Conservation (phyloP, 306 rosid species). For the Lotus japonicus region DNA sequence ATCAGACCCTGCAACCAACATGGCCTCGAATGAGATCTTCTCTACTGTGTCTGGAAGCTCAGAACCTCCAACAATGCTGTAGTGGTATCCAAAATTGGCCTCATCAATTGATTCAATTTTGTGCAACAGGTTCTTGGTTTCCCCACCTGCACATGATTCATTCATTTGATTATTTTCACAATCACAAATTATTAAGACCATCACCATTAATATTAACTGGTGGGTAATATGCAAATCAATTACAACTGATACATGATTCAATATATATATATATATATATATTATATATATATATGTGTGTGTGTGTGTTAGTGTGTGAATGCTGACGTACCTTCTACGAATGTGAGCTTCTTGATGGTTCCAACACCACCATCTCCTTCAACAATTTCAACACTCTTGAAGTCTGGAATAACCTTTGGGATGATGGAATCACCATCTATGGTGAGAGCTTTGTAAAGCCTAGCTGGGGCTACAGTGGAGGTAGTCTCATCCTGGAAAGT, state of each 20-base stretch:
- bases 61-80: slow-evolving; percentile 41
- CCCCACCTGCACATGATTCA: slow-evolving; percentile 22
- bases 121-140: slow-evolving; percentile 32
- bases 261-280: too few species aligned
- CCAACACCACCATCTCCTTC: slow-evolving; percentile 54
- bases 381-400: slow-evolving; percentile 22
- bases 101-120: slow-evolving; percentile 41
- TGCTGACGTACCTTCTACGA: slow-evolving; percentile 25
- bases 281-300: too few species aligned
- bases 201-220: too few species aligned
- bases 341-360: slow-evolving; percentile 44
- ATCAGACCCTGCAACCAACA: slow-evolving; percentile 21
- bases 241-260: too few species aligned
- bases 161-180: background rate
- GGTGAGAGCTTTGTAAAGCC: slow-evolving; percentile 43
- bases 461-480: slow-evolving; percentile 31
- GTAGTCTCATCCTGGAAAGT: slow-evolving; percentile 23
- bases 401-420: slow-evolving; percentile 24
- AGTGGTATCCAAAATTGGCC: slow-evolving; percentile 28
- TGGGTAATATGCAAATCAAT: too few species aligned
- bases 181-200: too few species aligned
- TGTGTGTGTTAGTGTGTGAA: too few species aligned
- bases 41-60: slow-evolving; percentile 29
- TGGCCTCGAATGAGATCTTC: slow-evolving; percentile 32
- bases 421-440: slow-evolving; percentile 29